Percentiles rank a stretch among this genome's conserved stretches.
Evolutionary conservation across 2,329 filamentous ascomycete genomes (phyloP).

Genomic region (Fulvia fulva): DNA sequence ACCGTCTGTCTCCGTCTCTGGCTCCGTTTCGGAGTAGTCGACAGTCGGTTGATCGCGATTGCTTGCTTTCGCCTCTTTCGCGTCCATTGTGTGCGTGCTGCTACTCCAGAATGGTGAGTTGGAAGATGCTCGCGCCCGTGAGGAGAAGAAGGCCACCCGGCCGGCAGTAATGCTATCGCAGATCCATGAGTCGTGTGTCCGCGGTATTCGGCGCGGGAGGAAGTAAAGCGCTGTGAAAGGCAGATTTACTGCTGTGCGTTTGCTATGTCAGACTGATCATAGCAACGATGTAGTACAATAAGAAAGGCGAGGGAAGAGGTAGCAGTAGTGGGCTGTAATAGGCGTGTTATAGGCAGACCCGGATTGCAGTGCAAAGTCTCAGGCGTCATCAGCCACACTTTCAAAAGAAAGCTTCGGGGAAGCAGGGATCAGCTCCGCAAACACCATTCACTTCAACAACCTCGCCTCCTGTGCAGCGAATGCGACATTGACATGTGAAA

Average conservation of each 20-base stretch:
- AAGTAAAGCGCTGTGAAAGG: conserved; percentile 42
- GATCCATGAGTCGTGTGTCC: conserved; percentile 37
- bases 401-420: background rate
- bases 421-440: conserved; percentile 1
- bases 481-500: background rate
- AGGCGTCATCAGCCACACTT: background rate
- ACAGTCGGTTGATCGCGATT: conserved; percentile 1
- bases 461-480: background rate
- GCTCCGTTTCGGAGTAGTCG: conserved; percentile 8
- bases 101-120: conserved; percentile 24
- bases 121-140: conserved; percentile 15
- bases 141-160: conserved; percentile 41
- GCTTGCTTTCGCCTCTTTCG: conserved; percentile 2
- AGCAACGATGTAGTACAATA: conserved; percentile 2
- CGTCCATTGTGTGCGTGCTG: conserved; percentile 16
- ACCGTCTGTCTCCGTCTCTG: conserved; percentile 9
- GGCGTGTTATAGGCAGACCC: background rate
- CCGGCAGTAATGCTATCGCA: conserved; percentile 40
- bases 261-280: conserved; percentile 19
- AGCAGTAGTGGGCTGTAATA: background rate
- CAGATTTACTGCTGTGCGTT: conserved; percentile 36
- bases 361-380: background rate
- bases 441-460: conserved; percentile 5
- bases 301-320: background rate
- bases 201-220: conserved; percentile 46